Conservation (phyloP, 768 basidiomycete species). For the Fistulinella prunicolor region DNA sequence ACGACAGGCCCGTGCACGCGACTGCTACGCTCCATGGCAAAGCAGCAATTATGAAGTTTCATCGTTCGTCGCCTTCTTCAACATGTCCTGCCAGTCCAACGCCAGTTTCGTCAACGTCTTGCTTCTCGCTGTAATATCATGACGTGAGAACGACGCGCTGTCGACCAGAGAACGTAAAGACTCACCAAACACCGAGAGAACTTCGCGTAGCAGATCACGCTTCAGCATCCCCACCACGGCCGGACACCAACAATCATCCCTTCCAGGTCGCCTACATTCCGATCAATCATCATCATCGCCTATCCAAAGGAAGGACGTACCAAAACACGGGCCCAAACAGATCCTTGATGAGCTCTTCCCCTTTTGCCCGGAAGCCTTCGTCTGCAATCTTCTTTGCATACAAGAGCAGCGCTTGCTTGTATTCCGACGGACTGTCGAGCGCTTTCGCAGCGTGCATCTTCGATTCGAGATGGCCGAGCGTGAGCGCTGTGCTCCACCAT, state of each 20-base stretch:
- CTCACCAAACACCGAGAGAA: conserved; percentile 75
- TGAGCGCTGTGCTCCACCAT: conserved; percentile 84
- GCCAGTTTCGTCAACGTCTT: conserved; percentile 74
- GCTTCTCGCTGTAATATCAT: conserved; percentile 52
- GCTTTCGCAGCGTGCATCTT: conserved; percentile 68
- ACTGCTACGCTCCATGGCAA: neutral
- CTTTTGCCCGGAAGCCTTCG: conserved; percentile 84
- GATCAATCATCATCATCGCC: neutral
- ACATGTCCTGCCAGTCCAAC: conserved; percentile 76
- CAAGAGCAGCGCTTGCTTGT: conserved; percentile 65
- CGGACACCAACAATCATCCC: conserved; percentile 63
- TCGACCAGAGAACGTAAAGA: conserved; percentile 4
- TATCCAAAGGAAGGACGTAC: conserved; percentile 44
- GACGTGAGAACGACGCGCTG: conserved; percentile 4
- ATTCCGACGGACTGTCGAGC: conserved; percentile 84
- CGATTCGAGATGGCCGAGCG: conserved; percentile 87
- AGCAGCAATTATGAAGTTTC: conserved; percentile 29
- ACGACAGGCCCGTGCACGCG: too few relatives aligned
- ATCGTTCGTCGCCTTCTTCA: conserved; percentile 61
- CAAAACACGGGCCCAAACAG: conserved; percentile 88
- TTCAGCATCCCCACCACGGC: conserved; percentile 69
- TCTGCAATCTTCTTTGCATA: conserved; percentile 88
- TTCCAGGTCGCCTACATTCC: conserved; percentile 57
- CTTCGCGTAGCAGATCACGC: conserved; percentile 80
- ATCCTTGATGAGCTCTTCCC: conserved; percentile 88